Conservation (phyloP, 176 grass and related monocot species). For the Phragmites australis region DNA sequence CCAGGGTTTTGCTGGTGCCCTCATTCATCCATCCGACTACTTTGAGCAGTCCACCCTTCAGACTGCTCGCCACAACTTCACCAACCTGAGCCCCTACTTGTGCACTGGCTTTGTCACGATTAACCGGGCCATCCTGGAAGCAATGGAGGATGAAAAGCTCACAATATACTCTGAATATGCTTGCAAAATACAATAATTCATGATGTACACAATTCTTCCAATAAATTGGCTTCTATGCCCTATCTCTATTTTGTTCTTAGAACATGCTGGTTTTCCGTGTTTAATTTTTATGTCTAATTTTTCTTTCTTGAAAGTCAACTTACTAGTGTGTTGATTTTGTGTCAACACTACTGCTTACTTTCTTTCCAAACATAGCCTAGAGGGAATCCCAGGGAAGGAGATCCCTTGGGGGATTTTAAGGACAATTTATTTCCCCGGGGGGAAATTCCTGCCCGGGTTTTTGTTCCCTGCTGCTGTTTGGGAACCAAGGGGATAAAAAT, state of each 20-base stretch:
- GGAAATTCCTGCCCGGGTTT: too few species aligned
- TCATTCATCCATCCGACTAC: slow-evolving; percentile 29
- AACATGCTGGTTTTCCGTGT: background rate
- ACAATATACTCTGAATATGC: background rate
- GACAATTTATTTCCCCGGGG: too few species aligned
- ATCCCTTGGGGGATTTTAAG: too few species aligned
- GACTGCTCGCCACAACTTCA: background rate
- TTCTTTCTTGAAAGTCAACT: background rate
- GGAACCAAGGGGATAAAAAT: too few species aligned
- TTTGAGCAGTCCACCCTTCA: slow-evolving; percentile 20
- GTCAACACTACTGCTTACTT: background rate
- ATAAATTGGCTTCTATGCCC: background rate
- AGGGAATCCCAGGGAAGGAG: too few species aligned
- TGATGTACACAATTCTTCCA: background rate
- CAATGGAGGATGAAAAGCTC: slow-evolving; percentile 47
- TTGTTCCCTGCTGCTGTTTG: too few species aligned
- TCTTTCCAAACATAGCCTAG: too few species aligned
- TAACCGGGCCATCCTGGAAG: slow-evolving; percentile 59
- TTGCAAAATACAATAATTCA: background rate
- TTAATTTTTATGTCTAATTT: background rate
- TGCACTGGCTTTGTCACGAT: slow-evolving; percentile 44
- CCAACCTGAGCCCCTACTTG: slow-evolving; percentile 18
- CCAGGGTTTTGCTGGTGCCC: slow-evolving; percentile 7
- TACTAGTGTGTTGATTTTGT: background rate
- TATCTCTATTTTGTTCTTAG: background rate